Evolutionary conservation across 305 asterid genomes (phyloP).

Genomic region (Euphrasia arctica): DNA sequence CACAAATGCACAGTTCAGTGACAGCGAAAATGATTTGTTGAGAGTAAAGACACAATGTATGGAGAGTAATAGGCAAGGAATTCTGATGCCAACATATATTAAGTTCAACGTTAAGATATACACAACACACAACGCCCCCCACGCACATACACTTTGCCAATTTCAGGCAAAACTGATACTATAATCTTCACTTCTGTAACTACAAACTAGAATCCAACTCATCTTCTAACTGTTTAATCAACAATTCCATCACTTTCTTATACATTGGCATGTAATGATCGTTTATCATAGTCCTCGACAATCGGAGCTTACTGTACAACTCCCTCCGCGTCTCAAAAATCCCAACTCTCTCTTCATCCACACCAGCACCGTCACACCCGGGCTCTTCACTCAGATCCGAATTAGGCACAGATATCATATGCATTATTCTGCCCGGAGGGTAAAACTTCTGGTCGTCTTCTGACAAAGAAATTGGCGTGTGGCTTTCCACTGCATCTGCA

Average conservation of each 20-base stretch:
- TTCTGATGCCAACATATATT: conserved; percentile 1
- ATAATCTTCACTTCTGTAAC: conserved; percentile 10
- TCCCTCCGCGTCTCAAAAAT: conserved; percentile 74
- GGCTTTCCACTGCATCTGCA: conserved; percentile 55
- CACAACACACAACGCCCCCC: not conserved
- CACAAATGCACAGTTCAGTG: no score
- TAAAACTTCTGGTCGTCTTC: conserved; percentile 64
- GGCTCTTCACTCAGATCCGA: conserved; percentile 30
- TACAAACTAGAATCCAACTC: conserved; percentile 45
- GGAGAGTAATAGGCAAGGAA: no score
- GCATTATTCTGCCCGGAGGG: conserved; percentile 89
- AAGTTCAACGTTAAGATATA: not conserved
- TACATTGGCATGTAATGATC: conserved; percentile 98
- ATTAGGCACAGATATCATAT: conserved; percentile 54
- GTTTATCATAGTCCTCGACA: conserved; percentile 84
- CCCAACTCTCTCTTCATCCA: conserved; percentile 52
- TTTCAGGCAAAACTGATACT: conserved; percentile 17
- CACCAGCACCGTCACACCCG: conserved; percentile 25
- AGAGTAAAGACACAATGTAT: no score
- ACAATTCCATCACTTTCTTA: conserved; percentile 83
- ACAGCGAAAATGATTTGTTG: no score
- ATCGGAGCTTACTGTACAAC: conserved; percentile 71
- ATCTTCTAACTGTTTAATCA: conserved; percentile 69
- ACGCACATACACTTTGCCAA: conserved; percentile 12
- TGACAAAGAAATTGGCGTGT: conserved; percentile 52